Evolutionary conservation across 1,284 basidiomycete species (phyloP), one percentile per base, ranked within the genome.

Genomic region (Ustilago hordei): DNA sequence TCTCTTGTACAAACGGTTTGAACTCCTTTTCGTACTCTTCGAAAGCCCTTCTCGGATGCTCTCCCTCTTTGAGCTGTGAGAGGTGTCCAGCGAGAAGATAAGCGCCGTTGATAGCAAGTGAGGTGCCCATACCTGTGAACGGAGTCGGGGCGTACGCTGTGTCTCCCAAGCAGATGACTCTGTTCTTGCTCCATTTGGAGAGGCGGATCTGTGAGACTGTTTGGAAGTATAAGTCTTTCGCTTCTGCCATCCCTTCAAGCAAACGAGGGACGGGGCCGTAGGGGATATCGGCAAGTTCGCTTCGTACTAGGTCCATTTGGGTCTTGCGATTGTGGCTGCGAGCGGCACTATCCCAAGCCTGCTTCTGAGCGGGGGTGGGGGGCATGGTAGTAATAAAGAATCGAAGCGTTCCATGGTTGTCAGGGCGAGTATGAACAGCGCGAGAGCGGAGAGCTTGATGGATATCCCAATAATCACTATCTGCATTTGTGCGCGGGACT

Each of bases 71-170:
- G 6, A 69, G 64, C 23, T 67, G 59, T 12, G 58, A 64, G 8
- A 82, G 55, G 58, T 82, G 64, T 5, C 69, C 74, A 8, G 80
- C 74, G 32, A 82, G 69, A 17, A 75, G 64, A 55, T 77, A 81
- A 6, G 73, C 60, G 13, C 76, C 78, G 12, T 64, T 35, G 47
- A 82, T 68, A 19, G 74, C 79, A 1, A 71, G 54, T 11, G 73
- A 65, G 5, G 81, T 75, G 28, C 81, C 81, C 73, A 75, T 79
- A 9, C 77, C 77, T 8, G 72, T 71, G 34, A 81, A 60, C 0
- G 79, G 79, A 4, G 79, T 79, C 6, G 81, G 79, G 3, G 67
- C 66, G 55, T 78, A 78, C 0, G 77, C 81, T 6, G 77, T 56
- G 39, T 82, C 81, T 12, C 81, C 81, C 1, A 81, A 12, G 31